Evolutionary conservation across 768 basidiomycete genomes (phyloP), one percentile per base, ranked within the genome.

Genomic region (Naganishia vishniacii): DNA sequence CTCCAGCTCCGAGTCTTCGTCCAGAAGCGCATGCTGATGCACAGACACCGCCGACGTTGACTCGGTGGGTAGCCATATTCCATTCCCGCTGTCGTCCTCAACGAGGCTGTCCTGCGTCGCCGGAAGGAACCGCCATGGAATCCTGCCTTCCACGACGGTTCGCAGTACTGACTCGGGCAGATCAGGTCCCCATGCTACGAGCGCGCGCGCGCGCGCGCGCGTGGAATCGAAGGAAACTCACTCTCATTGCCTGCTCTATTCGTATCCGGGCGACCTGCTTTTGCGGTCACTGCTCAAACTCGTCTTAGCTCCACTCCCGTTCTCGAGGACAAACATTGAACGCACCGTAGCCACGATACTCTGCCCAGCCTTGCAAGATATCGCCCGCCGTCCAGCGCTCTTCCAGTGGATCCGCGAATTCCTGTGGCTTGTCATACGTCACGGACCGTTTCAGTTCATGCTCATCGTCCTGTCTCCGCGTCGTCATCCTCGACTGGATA

Each of bases 211-310:
- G n/a, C n/a, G n/a, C n/a, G n/a, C n/a, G n/a, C 56, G 34, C 34
- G 7, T 37, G 7, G 40, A 15, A 34, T 42, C 48, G 44, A 25
- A 59, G 28, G n/a, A 59, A 8, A 83, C 89, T 75, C 74, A 91
- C 91, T 85, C 12, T 85, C 84, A 74, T 93, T 93, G 32, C 91
- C 93, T 3, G 93, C 89, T 44, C 93, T 83, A 72, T 90, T 86
- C 25, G 88, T 79, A 77, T 98, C 93, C 2, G 91, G 87, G 66
- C 93, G 78, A 1, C 91, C 92, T 5, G 89, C 89, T 76, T 91
- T 88, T 11, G 93, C 92, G 32, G 93, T 97, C 44, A 92, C 76
- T 77, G 49, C 0, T 4, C 15, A 18, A 44, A 12, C 4, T 29
- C 28, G 53, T 3, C 5, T 31, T 23, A 16, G 46, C 37, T 16